A percentile compares a stretch with the other conserved stretches of the same genome.
phyloP scores from a whole-genome alignment of 2,329 filamentous ascomycete genomes.

The Didymosphaeria variabile region DNA sequence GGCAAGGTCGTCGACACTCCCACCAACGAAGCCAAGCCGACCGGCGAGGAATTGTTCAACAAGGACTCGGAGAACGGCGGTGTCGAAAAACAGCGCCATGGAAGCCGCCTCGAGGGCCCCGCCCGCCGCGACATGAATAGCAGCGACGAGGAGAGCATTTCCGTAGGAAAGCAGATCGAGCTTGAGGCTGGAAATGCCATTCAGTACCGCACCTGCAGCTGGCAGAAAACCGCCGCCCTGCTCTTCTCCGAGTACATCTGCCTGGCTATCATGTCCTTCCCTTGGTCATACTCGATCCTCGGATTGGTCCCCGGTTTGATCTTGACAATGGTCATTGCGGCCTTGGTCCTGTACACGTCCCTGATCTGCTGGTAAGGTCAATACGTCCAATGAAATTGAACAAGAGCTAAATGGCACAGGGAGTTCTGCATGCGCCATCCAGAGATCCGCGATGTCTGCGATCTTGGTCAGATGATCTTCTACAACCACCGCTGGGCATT shows the following conservation, averaged over 20 bases:
- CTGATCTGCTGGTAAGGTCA: constrained; percentile 67
- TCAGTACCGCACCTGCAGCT: constrained; percentile 91
- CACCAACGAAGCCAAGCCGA: constrained; percentile 26
- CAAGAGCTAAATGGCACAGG: constrained; percentile 59
- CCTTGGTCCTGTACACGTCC: constrained; percentile 83
- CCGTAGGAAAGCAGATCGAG: constrained; percentile 74
- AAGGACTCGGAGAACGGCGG: constrained; percentile 44
- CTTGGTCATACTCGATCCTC: constrained; percentile 88
- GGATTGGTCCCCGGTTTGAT: constrained; percentile 89
- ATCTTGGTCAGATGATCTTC: constrained; percentile 95
- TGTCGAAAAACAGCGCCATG: constrained; percentile 38
- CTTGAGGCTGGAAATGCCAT: constrained; percentile 81
- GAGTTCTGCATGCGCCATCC: constrained; percentile 91
- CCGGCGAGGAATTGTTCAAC: constrained; percentile 18
- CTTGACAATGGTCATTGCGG: constrained; percentile 79
- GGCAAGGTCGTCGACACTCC: constrained; percentile 23
- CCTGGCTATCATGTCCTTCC: constrained; percentile 92
- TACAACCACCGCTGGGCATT: constrained; percentile 80
- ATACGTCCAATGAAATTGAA: background rate
- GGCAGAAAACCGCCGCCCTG: constrained; percentile 91
- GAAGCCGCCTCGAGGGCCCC: constrained; percentile 54
- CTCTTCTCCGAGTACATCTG: constrained; percentile 97
- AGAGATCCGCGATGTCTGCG: constrained; percentile 90
- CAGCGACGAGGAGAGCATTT: constrained; percentile 52
- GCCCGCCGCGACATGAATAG: constrained; percentile 41